Conservation (phyloP, 345 rosid genomes). For the Populus ilicifolia region DNA sequence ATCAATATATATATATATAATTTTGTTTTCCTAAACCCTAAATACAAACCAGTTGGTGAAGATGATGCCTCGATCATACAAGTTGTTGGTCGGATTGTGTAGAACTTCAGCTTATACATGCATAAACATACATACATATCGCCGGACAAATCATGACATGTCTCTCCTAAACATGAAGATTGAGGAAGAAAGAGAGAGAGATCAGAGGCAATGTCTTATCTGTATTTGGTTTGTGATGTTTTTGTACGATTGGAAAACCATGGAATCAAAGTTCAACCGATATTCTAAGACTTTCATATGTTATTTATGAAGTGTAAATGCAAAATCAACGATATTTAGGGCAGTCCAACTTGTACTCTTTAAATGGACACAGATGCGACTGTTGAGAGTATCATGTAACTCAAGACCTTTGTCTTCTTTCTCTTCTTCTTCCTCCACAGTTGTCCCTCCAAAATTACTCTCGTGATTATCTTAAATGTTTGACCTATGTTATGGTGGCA, state of each 20-base stretch:
- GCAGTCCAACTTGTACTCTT: constrained; percentile 13
- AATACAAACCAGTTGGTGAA: not conserved
- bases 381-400: constrained; percentile 43
- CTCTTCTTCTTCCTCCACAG: constrained; percentile 27
- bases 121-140: too few relatives aligned
- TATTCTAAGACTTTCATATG: constrained; percentile 13
- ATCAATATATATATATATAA: not conserved
- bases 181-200: not conserved
- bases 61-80: not conserved
- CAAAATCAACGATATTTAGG: constrained; percentile 11
- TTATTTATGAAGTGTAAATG: not conserved
- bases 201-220: constrained; percentile 2
- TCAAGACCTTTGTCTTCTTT: not conserved
- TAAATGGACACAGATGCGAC: constrained; percentile 31
- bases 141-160: not conserved
- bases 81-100: not conserved
- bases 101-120: not conserved
- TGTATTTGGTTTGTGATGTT: constrained; percentile 1
- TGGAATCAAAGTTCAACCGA: constrained; percentile 22
- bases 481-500: constrained; percentile 19
- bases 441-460: constrained; percentile 23
- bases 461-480: constrained; percentile 38
- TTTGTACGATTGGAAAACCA: constrained; percentile 16
- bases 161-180: not conserved
- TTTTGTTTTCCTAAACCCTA: not conserved